Evolutionary conservation across 768 basidiomycete species (phyloP).

Genomic region (Dioszegia aurantiaca): DNA sequence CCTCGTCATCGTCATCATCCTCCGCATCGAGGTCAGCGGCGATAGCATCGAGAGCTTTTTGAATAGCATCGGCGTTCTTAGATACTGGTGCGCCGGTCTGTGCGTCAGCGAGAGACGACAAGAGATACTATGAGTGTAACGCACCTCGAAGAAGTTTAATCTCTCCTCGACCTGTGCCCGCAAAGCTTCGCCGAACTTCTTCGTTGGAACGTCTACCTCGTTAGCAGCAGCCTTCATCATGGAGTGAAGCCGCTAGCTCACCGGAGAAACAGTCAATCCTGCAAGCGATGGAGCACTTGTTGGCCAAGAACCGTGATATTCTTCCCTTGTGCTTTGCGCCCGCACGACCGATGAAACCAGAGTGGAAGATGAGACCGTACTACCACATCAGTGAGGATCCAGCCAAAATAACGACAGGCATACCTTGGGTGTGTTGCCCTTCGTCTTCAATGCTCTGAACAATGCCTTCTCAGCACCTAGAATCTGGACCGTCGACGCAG

Average conservation of each 20-base stretch:
- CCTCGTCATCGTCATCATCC: constrained; percentile 59
- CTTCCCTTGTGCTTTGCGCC: constrained; percentile 93
- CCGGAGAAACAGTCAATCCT: constrained; percentile 93
- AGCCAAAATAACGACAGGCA: constrained; percentile 16
- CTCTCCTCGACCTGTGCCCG: constrained; percentile 93
- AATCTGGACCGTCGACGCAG: constrained; percentile 96
- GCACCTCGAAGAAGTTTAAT: constrained; percentile 79
- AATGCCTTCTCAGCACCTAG: constrained; percentile 96
- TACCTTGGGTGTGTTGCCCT: constrained; percentile 97
- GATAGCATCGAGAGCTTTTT: constrained; percentile 77
- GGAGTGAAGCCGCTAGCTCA: constrained; percentile 50
- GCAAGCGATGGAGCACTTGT: constrained; percentile 96
- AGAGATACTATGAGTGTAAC: constrained; percentile 9
- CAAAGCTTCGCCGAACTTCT: constrained; percentile 93
- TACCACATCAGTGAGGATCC: constrained; percentile 49
- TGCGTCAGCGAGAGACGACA: neutral
- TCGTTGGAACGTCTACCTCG: constrained; percentile 61
- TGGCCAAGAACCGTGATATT: constrained; percentile 97
- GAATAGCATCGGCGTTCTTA: constrained; percentile 85
- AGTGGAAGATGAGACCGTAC: constrained; percentile 98
- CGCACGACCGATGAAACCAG: constrained; percentile 92
- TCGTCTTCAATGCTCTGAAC: constrained; percentile 95
- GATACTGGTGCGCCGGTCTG: constrained; percentile 74
- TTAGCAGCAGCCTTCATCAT: neutral
- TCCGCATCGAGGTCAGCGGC: constrained; percentile 41